Conservation (phyloP, 108 stramenopile genomes). For the Stephanodiscus triporus region DNA sequence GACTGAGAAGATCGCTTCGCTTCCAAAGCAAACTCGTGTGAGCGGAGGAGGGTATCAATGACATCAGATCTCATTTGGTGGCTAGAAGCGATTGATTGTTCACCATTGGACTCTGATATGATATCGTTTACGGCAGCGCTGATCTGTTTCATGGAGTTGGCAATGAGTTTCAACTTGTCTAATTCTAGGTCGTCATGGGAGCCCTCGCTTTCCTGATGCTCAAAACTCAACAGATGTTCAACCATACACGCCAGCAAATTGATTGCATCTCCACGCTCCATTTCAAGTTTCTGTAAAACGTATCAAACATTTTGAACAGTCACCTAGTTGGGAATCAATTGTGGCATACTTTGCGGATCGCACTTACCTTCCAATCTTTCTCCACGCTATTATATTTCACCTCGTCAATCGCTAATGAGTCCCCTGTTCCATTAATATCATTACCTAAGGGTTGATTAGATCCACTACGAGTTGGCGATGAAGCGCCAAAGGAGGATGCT, state of each 20-base stretch:
- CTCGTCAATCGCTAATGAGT: not conserved
- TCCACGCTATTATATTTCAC: not conserved
- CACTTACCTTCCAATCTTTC: slow-evolving; percentile 16
- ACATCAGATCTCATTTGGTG: slow-evolving; percentile 39
- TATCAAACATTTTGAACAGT: not conserved
- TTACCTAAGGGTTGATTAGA: not conserved
- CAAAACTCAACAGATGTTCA: slow-evolving; percentile 50
- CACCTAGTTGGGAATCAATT: not conserved
- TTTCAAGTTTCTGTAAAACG: slow-evolving; percentile 40
- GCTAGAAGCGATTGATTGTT: slow-evolving; percentile 19
- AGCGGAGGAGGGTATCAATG: slow-evolving; percentile 56
- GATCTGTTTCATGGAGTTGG: slow-evolving; percentile 30
- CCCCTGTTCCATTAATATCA: not conserved
- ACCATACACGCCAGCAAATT: slow-evolving; percentile 67
- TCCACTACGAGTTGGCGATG: not conserved
- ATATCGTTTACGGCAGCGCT: slow-evolving; percentile 2
- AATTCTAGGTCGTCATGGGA: not conserved
- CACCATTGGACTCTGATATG: slow-evolving; percentile 4
- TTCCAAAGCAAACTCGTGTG: slow-evolving; percentile 68
- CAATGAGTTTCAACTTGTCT: slow-evolving; percentile 16
- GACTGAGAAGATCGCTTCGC: slow-evolving; percentile 65
- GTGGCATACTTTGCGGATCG: not conserved
- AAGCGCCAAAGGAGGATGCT: slow-evolving; percentile 19
- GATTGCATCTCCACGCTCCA: slow-evolving; percentile 71
- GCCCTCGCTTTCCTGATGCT: not conserved